These are phyloP conservation scores for Epichloe uncinata DNA, from an alignment of 2,329 filamentous ascomycete genomes.

Conservation along the genomic window DNA sequence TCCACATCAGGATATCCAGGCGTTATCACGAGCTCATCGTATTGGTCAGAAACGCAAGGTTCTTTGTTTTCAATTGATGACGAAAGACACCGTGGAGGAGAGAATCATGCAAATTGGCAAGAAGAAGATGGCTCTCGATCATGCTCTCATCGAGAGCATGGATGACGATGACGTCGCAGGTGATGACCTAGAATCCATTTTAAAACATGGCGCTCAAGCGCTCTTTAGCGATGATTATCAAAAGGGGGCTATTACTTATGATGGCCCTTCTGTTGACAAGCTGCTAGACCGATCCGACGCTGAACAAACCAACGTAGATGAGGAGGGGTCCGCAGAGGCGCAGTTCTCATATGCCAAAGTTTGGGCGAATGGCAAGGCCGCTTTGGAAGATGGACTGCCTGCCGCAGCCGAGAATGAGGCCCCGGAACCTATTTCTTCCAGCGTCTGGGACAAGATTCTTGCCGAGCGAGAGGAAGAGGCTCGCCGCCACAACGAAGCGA, in stretches of 20 bases:
- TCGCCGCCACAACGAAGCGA: slow-evolving; percentile 52
- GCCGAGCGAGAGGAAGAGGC: slow-evolving; percentile 70
- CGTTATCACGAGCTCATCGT: slow-evolving; percentile 82
- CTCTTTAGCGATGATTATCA: slow-evolving; percentile 66
- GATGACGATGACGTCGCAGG: slow-evolving; percentile 68
- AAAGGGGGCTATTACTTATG: slow-evolving; percentile 66
- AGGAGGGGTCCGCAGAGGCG: slow-evolving; percentile 54
- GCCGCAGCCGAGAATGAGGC: slow-evolving; percentile 35
- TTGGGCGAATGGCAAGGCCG: slow-evolving; percentile 72
- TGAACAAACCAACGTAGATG: slow-evolving; percentile 54
- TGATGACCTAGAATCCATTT: slow-evolving; percentile 72
- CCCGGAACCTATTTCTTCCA: slow-evolving; percentile 43
- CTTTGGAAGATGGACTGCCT: slow-evolving; percentile 50
- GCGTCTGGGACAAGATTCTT: slow-evolving; percentile 84
- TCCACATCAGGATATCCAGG: slow-evolving; percentile 94
- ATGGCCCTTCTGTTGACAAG: slow-evolving; percentile 69
- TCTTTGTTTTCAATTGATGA: slow-evolving; percentile 89
- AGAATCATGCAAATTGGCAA: slow-evolving; percentile 92
- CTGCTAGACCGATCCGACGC: slow-evolving; percentile 77
- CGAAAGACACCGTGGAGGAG: slow-evolving; percentile 78
- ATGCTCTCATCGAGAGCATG: slow-evolving; percentile 87
- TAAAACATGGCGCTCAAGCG: slow-evolving; percentile 76
- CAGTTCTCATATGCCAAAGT: slow-evolving; percentile 85
- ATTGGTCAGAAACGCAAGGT: slow-evolving; percentile 96
- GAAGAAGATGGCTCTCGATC: slow-evolving; percentile 91